Percentiles rank a stretch among this genome's conserved stretches.
These are phyloP conservation scores for Yarrowia yakushimensis DNA, from an alignment of 805 yeast species.

Conservation along the genomic window DNA sequence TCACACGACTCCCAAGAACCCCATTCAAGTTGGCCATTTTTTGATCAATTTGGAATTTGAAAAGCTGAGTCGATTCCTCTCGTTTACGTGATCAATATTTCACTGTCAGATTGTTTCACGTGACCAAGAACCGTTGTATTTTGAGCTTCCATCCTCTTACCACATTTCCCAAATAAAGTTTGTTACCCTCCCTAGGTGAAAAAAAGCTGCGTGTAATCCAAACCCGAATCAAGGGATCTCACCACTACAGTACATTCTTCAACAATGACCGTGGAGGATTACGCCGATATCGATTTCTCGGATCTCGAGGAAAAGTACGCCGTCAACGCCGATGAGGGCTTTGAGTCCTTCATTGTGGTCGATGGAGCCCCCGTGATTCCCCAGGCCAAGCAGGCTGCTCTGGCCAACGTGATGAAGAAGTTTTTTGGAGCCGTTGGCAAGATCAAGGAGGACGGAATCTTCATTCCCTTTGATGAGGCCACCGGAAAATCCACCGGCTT, in stretches of 20 bases:
- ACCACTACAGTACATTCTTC: too few species aligned
- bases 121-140: neutral
- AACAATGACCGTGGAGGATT: conserved; percentile 16
- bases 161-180: neutral
- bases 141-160: neutral
- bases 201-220: conserved; percentile 17
- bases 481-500: conserved; percentile 77
- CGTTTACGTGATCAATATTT: too few species aligned
- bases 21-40: too few species aligned
- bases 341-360: conserved; percentile 76
- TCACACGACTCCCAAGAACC: too few species aligned
- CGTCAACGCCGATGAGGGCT: conserved; percentile 56
- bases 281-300: conserved; percentile 59
- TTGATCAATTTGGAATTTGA: too few species aligned
- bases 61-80: too few species aligned
- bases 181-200: conserved; percentile 21
- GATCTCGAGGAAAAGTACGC: conserved; percentile 78
- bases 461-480: conserved; percentile 65
- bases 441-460: conserved; percentile 60
- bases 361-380: conserved; percentile 98
- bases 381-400: conserved; percentile 75
- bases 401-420: conserved; percentile 81
- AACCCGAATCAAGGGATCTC: neutral
- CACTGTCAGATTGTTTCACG: neutral
- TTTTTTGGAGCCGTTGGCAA: conserved; percentile 75